Evolutionary conservation across 768 basidiomycete species (phyloP).

Genomic region (Hygrocybe coccinea): DNA sequence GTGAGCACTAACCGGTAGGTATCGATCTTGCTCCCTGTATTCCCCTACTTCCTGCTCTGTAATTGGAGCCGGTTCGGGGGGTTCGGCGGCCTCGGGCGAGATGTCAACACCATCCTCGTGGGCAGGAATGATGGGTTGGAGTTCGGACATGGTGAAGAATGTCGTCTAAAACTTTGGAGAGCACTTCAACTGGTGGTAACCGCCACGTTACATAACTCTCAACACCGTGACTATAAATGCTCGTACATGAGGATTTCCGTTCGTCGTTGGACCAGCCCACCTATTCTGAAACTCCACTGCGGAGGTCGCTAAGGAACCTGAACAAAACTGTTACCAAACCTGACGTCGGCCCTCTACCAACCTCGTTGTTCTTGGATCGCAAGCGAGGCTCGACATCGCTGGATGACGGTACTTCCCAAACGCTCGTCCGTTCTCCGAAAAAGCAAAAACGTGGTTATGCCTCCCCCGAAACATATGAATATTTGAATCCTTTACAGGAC

Average conservation of each 20-base stretch:
- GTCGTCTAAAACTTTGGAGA: not conserved
- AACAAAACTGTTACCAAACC: not conserved
- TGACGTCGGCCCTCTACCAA: not conserved
- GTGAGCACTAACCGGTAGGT: conserved; percentile 67
- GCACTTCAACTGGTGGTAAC: no score
- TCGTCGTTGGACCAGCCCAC: not conserved
- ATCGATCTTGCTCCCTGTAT: conserved; percentile 92
- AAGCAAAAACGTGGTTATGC: conserved; percentile 43
- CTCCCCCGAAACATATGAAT: conserved; percentile 47
- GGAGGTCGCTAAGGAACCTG: not conserved
- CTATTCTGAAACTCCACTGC: not conserved
- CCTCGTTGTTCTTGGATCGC: not conserved
- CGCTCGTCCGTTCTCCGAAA: conserved; percentile 14
- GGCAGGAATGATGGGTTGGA: conserved; percentile 41
- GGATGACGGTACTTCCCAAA: not conserved
- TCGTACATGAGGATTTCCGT: not conserved
- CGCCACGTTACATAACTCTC: no score
- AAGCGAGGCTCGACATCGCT: not conserved
- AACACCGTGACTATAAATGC: not conserved
- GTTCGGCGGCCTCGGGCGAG: conserved; percentile 34
- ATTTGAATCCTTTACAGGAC: conserved; percentile 51
- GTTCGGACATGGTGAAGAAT: conserved; percentile 27
- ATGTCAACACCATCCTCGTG: conserved; percentile 35
- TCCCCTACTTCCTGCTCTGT: conserved; percentile 93
- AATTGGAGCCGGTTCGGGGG: conserved; percentile 50